Percentiles rank a stretch among this genome's conserved stretches.
phyloP scores from a whole-genome alignment of 768 basidiomycete genomes.

The Agaricus sinodeliciosus region DNA sequence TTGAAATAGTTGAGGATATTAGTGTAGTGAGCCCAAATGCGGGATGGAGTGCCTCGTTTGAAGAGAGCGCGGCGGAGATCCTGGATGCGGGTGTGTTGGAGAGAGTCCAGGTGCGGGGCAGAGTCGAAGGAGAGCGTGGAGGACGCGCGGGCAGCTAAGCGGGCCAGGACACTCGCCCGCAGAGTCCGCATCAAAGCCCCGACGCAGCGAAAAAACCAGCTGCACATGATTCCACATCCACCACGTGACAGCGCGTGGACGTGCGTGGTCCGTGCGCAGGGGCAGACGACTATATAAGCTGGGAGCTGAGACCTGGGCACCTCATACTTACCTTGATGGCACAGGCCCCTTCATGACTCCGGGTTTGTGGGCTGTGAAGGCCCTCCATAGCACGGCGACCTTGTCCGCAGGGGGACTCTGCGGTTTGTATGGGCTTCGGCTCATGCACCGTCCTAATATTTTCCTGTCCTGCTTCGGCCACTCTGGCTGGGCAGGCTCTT shows the following conservation, averaged over 20 bases:
- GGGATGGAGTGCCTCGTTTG: conserved; percentile 32
- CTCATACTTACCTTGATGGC: conserved; percentile 17
- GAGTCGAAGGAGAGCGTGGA: too few species aligned
- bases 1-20: conserved; percentile 46
- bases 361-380: conserved; percentile 12
- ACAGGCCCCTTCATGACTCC: conserved; percentile 12
- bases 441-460: conserved; percentile 74
- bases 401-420: conserved; percentile 17
- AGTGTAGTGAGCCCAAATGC: conserved; percentile 62
- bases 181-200: too few species aligned
- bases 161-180: not conserved
- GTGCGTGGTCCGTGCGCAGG: conserved; percentile 7
- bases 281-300: not conserved
- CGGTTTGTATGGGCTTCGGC: conserved; percentile 61
- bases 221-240: not conserved
- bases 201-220: not conserved
- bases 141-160: not conserved
- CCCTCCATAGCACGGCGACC: conserved; percentile 15
- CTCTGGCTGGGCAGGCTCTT: conserved; percentile 46
- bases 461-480: conserved; percentile 63
- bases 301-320: not conserved
- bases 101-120: not conserved
- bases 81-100: not conserved
- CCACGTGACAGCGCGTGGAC: not conserved
- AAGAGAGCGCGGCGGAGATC: conserved; percentile 28